phyloP scores from a whole-genome alignment of 2,329 filamentous ascomycete genomes.

The Venturia aucupariae region DNA sequence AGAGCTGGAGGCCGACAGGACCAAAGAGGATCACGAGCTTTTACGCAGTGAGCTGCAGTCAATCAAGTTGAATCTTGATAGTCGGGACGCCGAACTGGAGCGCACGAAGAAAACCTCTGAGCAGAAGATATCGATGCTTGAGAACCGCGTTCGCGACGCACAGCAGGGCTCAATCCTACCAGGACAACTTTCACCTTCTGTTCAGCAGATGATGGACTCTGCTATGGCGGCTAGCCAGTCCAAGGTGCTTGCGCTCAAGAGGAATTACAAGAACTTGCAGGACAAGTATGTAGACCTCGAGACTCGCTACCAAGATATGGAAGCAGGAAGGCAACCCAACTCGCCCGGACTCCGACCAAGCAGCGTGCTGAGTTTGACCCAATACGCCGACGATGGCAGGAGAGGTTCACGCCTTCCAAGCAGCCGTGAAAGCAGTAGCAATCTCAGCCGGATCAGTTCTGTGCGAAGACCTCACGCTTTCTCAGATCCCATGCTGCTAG shows the following conservation, averaged over 20 bases:
- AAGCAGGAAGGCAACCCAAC: conserved; percentile 21
- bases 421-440: neutral
- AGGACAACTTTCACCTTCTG: conserved; percentile 25
- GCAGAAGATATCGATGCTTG: conserved; percentile 38
- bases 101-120: conserved; percentile 39
- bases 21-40: conserved; percentile 49
- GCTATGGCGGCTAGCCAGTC: conserved; percentile 38
- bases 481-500: conserved; percentile 10
- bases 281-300: conserved; percentile 43
- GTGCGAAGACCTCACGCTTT: conserved; percentile 14
- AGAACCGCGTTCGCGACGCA: conserved; percentile 23
- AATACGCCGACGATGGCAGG: conserved; percentile 12
- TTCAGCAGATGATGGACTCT: conserved; percentile 40
- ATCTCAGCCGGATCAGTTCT: neutral
- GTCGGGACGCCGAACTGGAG: conserved; percentile 42
- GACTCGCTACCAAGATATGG: conserved; percentile 34
- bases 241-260: conserved; percentile 42
- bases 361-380: conserved; percentile 12
- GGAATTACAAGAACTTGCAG: conserved; percentile 42
- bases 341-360: conserved; percentile 6
- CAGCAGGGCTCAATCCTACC: conserved; percentile 21
- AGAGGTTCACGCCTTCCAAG: neutral
- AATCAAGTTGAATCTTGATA: conserved; percentile 48
- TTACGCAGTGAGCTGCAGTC: conserved; percentile 51
- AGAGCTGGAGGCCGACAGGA: conserved; percentile 50